Conservation (phyloP, 192 early-diverging fungal genomes). For the Podila epicladia region DNA sequence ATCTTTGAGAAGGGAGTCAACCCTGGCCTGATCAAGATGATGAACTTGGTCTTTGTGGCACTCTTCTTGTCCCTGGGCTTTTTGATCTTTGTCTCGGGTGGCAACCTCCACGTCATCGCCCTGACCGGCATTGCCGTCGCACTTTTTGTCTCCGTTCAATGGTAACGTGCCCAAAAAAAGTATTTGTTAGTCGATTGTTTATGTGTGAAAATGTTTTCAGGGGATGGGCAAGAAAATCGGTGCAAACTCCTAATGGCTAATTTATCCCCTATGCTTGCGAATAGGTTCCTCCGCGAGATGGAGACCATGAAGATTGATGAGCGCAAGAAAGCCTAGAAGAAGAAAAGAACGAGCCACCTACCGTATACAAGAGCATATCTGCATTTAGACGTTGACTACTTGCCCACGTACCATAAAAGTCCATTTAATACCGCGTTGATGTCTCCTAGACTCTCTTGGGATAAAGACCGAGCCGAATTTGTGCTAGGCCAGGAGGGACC, state of each 20-base stretch:
- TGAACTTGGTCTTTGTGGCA: slow-evolving; percentile 36
- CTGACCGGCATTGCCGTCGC: slow-evolving; percentile 43
- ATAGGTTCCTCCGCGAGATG: slow-evolving; percentile 51
- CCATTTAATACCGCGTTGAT: not conserved
- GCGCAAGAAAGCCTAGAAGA: slow-evolving; percentile 25
- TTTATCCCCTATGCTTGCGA: not conserved
- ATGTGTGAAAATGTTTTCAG: too few relatives aligned
- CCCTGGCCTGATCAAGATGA: slow-evolving; percentile 40
- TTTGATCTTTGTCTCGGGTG: slow-evolving; percentile 39
- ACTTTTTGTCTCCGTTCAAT: slow-evolving; percentile 31
- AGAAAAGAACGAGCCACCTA: too few relatives aligned
- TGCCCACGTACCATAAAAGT: not conserved
- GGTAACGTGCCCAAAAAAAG: slow-evolving; percentile 11
- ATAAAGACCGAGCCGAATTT: not conserved
- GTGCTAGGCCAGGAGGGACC: too few relatives aligned
- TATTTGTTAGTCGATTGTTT: too few relatives aligned
- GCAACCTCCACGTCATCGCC: slow-evolving; percentile 40
- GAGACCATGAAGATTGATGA: slow-evolving; percentile 44
- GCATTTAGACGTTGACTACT: not conserved
- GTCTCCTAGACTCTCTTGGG: not conserved
- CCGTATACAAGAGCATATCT: not conserved
- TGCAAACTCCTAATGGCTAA: not conserved
- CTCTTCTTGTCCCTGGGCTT: slow-evolving; percentile 43
- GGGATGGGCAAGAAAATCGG: too few relatives aligned
- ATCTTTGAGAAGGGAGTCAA: slow-evolving; percentile 50